These are phyloP conservation scores for Mycena rosella DNA, from an alignment of 768 basidiomycete genomes.

Conservation along the genomic window DNA sequence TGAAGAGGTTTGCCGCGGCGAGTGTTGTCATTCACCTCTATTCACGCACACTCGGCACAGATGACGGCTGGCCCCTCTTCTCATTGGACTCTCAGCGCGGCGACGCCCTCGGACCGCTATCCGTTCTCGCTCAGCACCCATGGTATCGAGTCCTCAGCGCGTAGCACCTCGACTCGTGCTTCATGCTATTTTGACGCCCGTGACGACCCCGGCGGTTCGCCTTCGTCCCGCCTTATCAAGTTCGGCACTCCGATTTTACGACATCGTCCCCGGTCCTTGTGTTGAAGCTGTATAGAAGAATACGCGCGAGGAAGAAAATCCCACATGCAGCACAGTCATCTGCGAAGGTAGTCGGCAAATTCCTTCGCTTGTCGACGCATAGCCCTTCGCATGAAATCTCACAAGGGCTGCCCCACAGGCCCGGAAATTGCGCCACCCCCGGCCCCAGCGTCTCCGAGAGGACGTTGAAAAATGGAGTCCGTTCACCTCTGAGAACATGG, in stretches of 20 bases:
- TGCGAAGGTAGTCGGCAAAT: background rate
- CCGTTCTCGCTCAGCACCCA: background rate
- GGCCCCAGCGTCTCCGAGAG: background rate
- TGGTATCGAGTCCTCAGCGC: background rate
- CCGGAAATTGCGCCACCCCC: background rate
- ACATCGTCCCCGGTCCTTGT: background rate
- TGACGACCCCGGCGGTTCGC: background rate
- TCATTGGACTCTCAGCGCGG: constrained; percentile 11
- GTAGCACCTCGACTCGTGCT: background rate
- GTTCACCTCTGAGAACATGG: background rate
- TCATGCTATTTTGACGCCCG: constrained; percentile 3
- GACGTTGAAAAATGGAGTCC: background rate
- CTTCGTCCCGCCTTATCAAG: background rate
- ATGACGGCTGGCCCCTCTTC: constrained; percentile 13
- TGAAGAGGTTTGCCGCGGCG: background rate
- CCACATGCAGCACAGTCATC: constrained; percentile 1
- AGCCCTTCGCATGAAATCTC: too few species aligned
- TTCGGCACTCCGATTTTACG: background rate
- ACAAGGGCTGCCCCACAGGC: background rate
- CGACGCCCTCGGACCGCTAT: background rate
- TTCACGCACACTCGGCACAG: background rate
- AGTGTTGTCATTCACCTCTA: background rate
- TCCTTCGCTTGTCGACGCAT: background rate
- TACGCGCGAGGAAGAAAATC: background rate
- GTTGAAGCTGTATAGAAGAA: constrained; percentile 1